Evolutionary conservation across 495 filamentous ascomycete genomes (phyloP), one percentile per base, ranked within the genome.

Genomic region (Rhypophila decipiens): DNA sequence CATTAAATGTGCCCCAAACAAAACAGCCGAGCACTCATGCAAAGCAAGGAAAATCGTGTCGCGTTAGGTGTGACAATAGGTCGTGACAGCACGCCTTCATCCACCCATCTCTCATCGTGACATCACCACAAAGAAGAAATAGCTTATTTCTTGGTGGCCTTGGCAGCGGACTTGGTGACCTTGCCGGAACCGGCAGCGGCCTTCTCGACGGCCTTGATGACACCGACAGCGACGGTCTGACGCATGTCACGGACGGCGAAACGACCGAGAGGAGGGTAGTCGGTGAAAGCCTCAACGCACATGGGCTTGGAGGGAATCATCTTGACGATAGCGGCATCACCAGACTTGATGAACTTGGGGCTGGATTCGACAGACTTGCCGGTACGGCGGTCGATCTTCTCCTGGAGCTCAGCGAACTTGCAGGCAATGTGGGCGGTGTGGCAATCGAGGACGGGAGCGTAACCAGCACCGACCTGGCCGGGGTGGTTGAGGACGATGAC

Each of bases 401-500:
- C 87, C 41, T 90, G 77, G 61, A 98, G 82, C 84, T 97, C 91
- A 57, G 87, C 70, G 82, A 98, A 98, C 85, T 97, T 97, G 93
- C 93, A 98, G 68, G 93, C 93, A 78, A 98, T 98, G 84, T 98
- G 93, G 69, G 93, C 93, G 59, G 93, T 98, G 83, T 98, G 93
- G 86, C 93, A 98, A 68, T 98, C 93, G 42, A 98, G 83, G 57
- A 98, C 93, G 58, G 93, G 93, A 51, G 93, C 93, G 77, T 98
- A 98, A 67, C 93, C 93, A 75, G 89, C 90, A 75, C 93, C 90
- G 67, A 98, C 85, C 80, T 98, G 94, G 67, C 93, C 93, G 65
- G 93, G 93, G 85, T 98, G 93, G 90, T 98, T 98, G 65, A 98
- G 89, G 61, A 98, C 88, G 71, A 98, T 98, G 78, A 98, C 93